Evolutionary conservation across 2,329 filamentous ascomycete genomes (phyloP).

Genomic region (Xylariaceae sp.): DNA sequence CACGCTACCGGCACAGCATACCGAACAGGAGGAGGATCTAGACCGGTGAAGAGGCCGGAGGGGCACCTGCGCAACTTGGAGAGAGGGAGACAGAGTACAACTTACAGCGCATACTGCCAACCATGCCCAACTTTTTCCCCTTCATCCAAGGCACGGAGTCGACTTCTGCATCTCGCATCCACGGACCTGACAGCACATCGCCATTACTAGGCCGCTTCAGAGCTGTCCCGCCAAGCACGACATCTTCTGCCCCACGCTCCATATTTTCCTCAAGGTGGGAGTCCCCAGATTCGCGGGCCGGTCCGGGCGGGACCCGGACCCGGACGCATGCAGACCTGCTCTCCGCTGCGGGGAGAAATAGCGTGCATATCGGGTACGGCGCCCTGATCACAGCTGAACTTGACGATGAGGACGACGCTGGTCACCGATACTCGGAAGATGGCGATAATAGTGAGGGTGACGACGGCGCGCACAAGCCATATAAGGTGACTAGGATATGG

Average conservation of each 20-base stretch:
- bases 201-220: slow-evolving; percentile 61
- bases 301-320: slow-evolving; percentile 25
- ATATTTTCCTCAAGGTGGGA: slow-evolving; percentile 19
- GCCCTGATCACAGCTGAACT: slow-evolving; percentile 44
- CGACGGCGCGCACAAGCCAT: slow-evolving; percentile 32
- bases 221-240: slow-evolving; percentile 41
- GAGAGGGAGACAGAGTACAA: neutral
- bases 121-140: slow-evolving; percentile 61
- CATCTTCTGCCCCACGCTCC: slow-evolving; percentile 3
- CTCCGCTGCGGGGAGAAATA: slow-evolving; percentile 40
- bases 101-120: neutral
- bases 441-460: slow-evolving; percentile 29
- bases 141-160: slow-evolving; percentile 62
- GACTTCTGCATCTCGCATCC: slow-evolving; percentile 38
- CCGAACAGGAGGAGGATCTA: neutral
- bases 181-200: slow-evolving; percentile 44
- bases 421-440: slow-evolving; percentile 26
- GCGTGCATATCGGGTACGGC: slow-evolving; percentile 54
- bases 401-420: slow-evolving; percentile 29
- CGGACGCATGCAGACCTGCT: slow-evolving; percentile 34
- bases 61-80: neutral
- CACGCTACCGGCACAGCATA: neutral
- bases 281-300: slow-evolving; percentile 12
- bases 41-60: neutral
- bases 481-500: slow-evolving; percentile 26